Base-by-base conservation (phyloP, 2,329 filamentous ascomycete species). In the Colletotrichum paranaense region DNA sequence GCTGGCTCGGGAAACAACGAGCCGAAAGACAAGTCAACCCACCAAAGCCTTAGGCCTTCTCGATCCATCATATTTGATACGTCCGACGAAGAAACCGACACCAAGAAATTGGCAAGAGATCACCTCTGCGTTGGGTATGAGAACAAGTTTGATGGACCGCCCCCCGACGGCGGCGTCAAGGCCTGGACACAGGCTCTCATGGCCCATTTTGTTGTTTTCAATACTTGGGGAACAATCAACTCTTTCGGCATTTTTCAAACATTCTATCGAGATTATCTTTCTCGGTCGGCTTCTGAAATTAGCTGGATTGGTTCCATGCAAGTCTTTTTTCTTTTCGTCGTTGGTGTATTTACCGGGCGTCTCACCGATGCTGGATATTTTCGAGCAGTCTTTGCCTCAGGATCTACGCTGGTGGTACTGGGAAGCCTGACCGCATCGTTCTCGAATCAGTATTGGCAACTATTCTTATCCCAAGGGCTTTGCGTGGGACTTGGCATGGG, bases 401-500 rank as follows among this genome's bases (percentile, higher is more conserved):
- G 32, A 22, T 56, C 52, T 9, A 56, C 52, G n/a, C 52, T 56
- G 12, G 32, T 35, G 7, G 32, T 35, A 35, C 32, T 35, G 12
- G 32, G 32, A 14, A 35, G 84, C 19, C 79, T 87, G 55, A 78
- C 83, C 55, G 84, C 84, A 38, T 84, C 82, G 6, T 76, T 85
- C 14, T 80, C 78, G 14, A 83, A 77, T 1, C 74, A 78, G 5
- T 89, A 88, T 78, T 88, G 83, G 82, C 87, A 88, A 57, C 77
- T 88, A 12, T 80, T 89, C 58, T 78, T 89, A 1, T 82, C 85
- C 0, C 87, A 89, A 74, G 86, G 87, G 4, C 75, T 88, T 1
- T 84, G 87, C 53, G 76, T 84, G 4, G 87, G 87, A 0, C 68
- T 88, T 1, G 89, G 89, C 0, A 85, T 86, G 22, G 90, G 90